phyloP scores from a whole-genome alignment of 2,329 filamentous ascomycete species.

The Aspergillus versicolor region DNA sequence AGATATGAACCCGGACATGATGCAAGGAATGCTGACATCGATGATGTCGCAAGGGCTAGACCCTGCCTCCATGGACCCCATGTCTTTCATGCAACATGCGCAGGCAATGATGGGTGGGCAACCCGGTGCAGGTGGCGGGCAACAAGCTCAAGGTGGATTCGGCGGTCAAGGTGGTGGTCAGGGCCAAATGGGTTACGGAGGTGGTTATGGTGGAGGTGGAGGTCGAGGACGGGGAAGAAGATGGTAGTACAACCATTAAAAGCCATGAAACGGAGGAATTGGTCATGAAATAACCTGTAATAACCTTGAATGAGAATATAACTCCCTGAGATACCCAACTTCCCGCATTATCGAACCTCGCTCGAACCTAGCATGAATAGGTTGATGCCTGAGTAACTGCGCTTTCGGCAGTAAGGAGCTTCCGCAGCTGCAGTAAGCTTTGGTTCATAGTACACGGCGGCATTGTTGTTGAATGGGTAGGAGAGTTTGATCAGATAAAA shows the following conservation, averaged over 20 bases:
- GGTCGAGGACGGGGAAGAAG: constrained; percentile 41
- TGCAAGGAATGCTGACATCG: constrained; percentile 58
- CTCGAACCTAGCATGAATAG: background rate
- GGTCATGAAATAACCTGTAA: constrained; percentile 20
- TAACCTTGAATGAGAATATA: constrained; percentile 7
- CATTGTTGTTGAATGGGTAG: background rate
- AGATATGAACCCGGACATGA: constrained; percentile 55
- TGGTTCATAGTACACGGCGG: background rate
- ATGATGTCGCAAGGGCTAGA: constrained; percentile 57
- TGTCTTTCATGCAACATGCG: constrained; percentile 54
- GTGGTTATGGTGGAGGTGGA: constrained; percentile 37
- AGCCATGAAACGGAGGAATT: constrained; percentile 1
- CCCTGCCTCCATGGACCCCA: constrained; percentile 54
- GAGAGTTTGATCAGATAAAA: background rate
- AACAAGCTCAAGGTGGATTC: constrained; percentile 36
- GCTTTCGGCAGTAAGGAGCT: constrained; percentile 6
- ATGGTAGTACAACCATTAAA: constrained; percentile 29
- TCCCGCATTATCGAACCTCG: background rate
- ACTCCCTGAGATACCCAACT: background rate
- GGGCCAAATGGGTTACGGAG: constrained; percentile 44
- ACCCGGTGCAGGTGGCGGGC: constrained; percentile 38
- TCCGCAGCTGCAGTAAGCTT: background rate
- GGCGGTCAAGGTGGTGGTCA: constrained; percentile 38
- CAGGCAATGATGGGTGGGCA: constrained; percentile 51
- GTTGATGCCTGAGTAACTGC: background rate